Conservation (phyloP, 768 basidiomycete genomes). For the Boletus edulis region DNA sequence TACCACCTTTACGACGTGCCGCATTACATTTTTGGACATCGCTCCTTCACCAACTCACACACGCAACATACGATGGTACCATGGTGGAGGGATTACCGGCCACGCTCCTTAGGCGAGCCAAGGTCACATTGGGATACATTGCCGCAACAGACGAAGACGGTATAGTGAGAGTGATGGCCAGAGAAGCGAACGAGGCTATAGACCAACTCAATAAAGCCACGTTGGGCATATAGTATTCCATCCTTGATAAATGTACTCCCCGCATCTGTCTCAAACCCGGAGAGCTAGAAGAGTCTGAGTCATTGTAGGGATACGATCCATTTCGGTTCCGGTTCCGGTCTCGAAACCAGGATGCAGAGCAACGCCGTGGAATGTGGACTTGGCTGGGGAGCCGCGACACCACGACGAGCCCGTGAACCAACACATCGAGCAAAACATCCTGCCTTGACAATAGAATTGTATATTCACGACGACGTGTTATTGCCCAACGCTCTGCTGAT, state of each 20-base stretch:
- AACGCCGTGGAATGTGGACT: slow-evolving; percentile 17
- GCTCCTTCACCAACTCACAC: slow-evolving; percentile 59
- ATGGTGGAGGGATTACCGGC: slow-evolving; percentile 20
- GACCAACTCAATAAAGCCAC: slow-evolving; percentile 47
- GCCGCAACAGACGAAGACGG: slow-evolving; percentile 68
- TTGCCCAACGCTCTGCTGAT: slow-evolving; percentile 61
- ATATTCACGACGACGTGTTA: slow-evolving; percentile 23
- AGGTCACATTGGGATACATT: slow-evolving; percentile 66
- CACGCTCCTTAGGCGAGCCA: slow-evolving; percentile 46
- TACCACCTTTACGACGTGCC: slow-evolving; percentile 80
- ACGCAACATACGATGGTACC: slow-evolving; percentile 45
- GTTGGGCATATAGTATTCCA: slow-evolving; percentile 27
- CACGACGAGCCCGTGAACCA: slow-evolving; percentile 29
- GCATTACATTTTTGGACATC: slow-evolving; percentile 80
- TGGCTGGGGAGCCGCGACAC: slow-evolving; percentile 25
- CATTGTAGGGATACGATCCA: slow-evolving; percentile 65
- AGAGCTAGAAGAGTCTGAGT: slow-evolving; percentile 68
- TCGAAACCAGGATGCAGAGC: slow-evolving; percentile 6
- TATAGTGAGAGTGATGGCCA: slow-evolving; percentile 72
- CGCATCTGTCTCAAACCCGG: slow-evolving; percentile 93
- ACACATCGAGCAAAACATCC: background rate
- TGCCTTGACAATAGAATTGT: background rate
- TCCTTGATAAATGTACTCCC: slow-evolving; percentile 40
- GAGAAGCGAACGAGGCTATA: slow-evolving; percentile 59
- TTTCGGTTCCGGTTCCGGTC: slow-evolving; percentile 49